Evolutionary conservation across 169 alveolate genomes (phyloP).

Genomic region (Plasmodium adleri): DNA sequence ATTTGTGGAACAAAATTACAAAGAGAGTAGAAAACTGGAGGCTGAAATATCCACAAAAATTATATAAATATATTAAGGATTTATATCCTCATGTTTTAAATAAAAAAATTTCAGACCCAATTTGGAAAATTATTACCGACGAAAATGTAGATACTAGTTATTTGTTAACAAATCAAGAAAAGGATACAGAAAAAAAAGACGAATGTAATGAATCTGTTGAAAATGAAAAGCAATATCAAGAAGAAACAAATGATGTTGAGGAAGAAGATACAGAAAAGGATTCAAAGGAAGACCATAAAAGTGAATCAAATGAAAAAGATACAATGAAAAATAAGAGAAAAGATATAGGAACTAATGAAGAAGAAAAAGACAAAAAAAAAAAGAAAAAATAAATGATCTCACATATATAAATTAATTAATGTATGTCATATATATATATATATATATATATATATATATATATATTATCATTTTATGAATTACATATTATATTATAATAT

Average conservation of each 20-base stretch:
- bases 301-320: not conserved
- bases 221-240: not conserved
- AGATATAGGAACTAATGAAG: slow-evolving; percentile 5
- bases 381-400: slow-evolving; percentile 6
- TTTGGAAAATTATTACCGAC: slow-evolving; percentile 49
- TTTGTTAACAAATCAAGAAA: not conserved
- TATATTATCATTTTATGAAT: not conserved
- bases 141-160: slow-evolving; percentile 11
- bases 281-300: not conserved
- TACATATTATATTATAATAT: too few species aligned
- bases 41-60: slow-evolving; percentile 82
- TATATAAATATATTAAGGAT: slow-evolving; percentile 73
- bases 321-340: slow-evolving; percentile 22
- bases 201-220: not conserved
- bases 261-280: slow-evolving; percentile 16
- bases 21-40: slow-evolving; percentile 88
- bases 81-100: slow-evolving; percentile 65
- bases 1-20: slow-evolving; percentile 87
- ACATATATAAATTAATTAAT: not conserved
- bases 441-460: not conserved
- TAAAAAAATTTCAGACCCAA: slow-evolving; percentile 40
- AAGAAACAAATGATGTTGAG: not conserved
- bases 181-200: slow-evolving; percentile 20
- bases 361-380: slow-evolving; percentile 16
- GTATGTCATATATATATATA: not conserved